A percentile compares a stretch with the other conserved stretches of the same genome.
phyloP scores from a whole-genome alignment of 2,329 filamentous ascomycete species.

The Verticillium klebahnii region DNA sequence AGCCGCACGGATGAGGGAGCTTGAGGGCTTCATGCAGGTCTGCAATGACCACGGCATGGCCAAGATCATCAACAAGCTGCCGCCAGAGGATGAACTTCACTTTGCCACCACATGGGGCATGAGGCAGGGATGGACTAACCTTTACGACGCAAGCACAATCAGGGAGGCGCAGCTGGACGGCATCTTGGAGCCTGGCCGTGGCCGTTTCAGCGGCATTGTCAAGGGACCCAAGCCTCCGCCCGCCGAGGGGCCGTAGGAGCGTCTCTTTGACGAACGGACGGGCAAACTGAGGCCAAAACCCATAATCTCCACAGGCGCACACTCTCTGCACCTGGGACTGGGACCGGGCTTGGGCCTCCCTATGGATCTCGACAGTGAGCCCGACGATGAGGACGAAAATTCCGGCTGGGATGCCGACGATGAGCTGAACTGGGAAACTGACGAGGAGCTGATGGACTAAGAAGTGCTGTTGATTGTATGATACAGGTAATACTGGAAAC shows the following conservation, averaged over 20 bases:
- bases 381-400: too few relatives aligned
- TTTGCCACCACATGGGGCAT: constrained; percentile 28
- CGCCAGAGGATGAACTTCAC: constrained; percentile 20
- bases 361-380: too few relatives aligned
- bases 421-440: too few relatives aligned
- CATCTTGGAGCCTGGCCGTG: constrained; percentile 26
- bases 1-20: constrained; percentile 5
- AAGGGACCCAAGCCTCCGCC: neutral
- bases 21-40: constrained; percentile 27
- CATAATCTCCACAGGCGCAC: neutral
- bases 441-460: too few relatives aligned
- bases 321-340: too few relatives aligned
- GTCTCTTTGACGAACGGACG: neutral
- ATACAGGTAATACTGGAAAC: too few relatives aligned
- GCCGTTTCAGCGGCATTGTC: constrained; percentile 34
- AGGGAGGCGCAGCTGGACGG: constrained; percentile 30
- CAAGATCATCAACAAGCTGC: constrained; percentile 24
- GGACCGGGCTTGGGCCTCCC: too few relatives aligned
- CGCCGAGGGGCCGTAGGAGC: neutral
- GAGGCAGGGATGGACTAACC: constrained; percentile 27
- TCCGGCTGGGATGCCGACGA: too few relatives aligned
- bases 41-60: constrained; percentile 30
- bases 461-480: too few relatives aligned
- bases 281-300: too few relatives aligned
- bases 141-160: constrained; percentile 26